Evolutionary conservation across 306 rosid genomes (phyloP).

Genomic region (Corylus avellana): DNA sequence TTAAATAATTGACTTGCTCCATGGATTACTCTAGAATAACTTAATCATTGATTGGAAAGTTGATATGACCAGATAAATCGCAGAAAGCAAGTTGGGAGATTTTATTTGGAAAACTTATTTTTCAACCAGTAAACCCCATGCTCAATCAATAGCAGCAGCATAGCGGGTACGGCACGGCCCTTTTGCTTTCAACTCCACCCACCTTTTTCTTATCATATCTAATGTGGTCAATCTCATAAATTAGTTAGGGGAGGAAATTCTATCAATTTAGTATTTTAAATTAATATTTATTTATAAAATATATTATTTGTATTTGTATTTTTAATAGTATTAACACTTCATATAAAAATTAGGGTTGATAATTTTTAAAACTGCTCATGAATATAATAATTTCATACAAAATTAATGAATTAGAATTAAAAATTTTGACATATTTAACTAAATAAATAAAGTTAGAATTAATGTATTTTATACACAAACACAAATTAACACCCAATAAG

Average conservation of each 20-base stretch:
- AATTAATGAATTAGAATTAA: too few relatives aligned
- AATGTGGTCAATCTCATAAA: background rate
- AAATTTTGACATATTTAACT: too few relatives aligned
- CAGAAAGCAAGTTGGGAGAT: background rate
- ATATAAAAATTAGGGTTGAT: too few relatives aligned
- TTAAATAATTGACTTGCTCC: background rate
- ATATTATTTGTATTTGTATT: too few relatives aligned
- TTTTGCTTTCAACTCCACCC: conserved; percentile 7
- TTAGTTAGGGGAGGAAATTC: background rate
- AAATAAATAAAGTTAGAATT: too few relatives aligned
- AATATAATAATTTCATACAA: too few relatives aligned
- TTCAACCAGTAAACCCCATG: background rate
- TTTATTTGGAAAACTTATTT: background rate
- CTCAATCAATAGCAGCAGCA: conserved; percentile 1
- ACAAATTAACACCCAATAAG: too few relatives aligned
- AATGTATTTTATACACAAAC: too few relatives aligned
- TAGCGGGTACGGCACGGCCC: conserved; percentile 22
- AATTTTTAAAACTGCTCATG: too few relatives aligned
- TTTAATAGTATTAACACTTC: too few relatives aligned
- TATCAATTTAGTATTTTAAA: too few relatives aligned
- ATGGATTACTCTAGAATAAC: background rate
- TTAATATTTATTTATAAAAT: background rate
- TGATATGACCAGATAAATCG: background rate
- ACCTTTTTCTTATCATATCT: background rate
- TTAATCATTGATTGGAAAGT: too few relatives aligned